Base-by-base conservation (phyloP, 148 eudicot genomes). In the Amaranthus palmeri region DNA sequence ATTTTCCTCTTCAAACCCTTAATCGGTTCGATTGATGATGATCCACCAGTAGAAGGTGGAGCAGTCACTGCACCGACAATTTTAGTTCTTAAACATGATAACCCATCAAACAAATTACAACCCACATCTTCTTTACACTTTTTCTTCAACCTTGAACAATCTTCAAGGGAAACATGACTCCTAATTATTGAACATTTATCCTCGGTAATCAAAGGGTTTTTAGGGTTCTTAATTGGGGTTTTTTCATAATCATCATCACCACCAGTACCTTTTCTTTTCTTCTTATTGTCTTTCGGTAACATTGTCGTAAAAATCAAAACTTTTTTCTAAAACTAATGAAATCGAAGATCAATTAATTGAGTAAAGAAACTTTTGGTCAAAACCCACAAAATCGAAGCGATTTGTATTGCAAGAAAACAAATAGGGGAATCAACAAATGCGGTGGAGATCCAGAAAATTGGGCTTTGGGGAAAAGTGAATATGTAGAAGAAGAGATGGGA, bases 1-100 rank as follows among this genome's bases (percentile, higher is more conserved):
- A 91, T 91, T 70, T 91, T 91, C 78, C 97, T 78, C 86, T 91
- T 91, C 83, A 87, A 79, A 44, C 97, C 97, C 60, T 92, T 72
- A 55, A 83, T 82, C 0, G 87, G 81, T 45, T 79, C 85, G 77
- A 87, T 40, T 0, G 83, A 81, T 8, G 85, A 81, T 40, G 70
- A 59, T 7, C 81, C 84, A 7, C 82, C 85, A 64, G 36, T 25
- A 25, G 85, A 85, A 6, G 88, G 81, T 0, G 97, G 97, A 5
- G 84, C 92, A 0, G 97, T 88, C 0, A 85, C 80, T 14, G 84
- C 82, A 18, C 95, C 95, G 41, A 81, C 85, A 71, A 82, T 81
- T 81, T 91, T 85, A 65, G 72, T 74, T 47, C 74, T 82, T 74
- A 48, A 61, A 79, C 84, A 81, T 6, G 92, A 73, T 3, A 76